A percentile compares a stretch with the other conserved stretches of the same genome.
phyloP scores from a whole-genome alignment of 2,329 filamentous ascomycete genomes.

The Sporothrix dimorphospora region DNA sequence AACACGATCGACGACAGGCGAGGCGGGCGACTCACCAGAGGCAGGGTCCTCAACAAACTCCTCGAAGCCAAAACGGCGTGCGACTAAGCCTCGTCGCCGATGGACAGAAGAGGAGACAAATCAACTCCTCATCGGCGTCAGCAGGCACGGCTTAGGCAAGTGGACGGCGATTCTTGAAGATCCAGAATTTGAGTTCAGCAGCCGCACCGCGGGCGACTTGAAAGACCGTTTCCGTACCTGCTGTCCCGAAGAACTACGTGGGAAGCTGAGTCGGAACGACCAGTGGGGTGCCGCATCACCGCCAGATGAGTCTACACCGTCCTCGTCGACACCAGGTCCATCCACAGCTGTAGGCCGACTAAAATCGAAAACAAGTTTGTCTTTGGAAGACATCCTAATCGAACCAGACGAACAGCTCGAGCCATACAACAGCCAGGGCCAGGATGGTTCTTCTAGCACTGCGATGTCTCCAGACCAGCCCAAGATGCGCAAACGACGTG shows the following conservation, averaged over 20 bases:
- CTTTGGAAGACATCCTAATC: conserved; percentile 61
- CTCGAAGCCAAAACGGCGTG: conserved; percentile 54
- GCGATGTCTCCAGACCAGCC: conserved; percentile 33
- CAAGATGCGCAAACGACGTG: conserved; percentile 44
- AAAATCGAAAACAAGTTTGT: conserved; percentile 53
- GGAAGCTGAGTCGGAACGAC: conserved; percentile 41
- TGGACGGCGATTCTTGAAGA: conserved; percentile 69
- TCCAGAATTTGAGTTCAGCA: conserved; percentile 62
- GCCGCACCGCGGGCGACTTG: conserved; percentile 63
- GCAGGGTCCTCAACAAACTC: conserved; percentile 30
- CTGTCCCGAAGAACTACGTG: conserved; percentile 63
- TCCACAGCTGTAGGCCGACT: conserved; percentile 30
- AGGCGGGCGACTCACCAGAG: conserved; percentile 21
- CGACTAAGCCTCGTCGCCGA: conserved; percentile 61
- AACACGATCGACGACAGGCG: conserved; percentile 14
- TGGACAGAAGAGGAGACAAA: conserved; percentile 70
- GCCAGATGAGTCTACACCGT: neutral
- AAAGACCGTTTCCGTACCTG: conserved; percentile 70
- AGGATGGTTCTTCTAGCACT: conserved; percentile 28
- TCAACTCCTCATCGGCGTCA: conserved; percentile 62
- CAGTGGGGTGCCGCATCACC: conserved; percentile 16
- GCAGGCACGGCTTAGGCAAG: conserved; percentile 65
- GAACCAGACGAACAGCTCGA: conserved; percentile 45
- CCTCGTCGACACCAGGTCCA: neutral
- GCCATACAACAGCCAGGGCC: conserved; percentile 31